phyloP scores from a whole-genome alignment of 345 rosid species.

The Gossypium ekmanianum region DNA sequence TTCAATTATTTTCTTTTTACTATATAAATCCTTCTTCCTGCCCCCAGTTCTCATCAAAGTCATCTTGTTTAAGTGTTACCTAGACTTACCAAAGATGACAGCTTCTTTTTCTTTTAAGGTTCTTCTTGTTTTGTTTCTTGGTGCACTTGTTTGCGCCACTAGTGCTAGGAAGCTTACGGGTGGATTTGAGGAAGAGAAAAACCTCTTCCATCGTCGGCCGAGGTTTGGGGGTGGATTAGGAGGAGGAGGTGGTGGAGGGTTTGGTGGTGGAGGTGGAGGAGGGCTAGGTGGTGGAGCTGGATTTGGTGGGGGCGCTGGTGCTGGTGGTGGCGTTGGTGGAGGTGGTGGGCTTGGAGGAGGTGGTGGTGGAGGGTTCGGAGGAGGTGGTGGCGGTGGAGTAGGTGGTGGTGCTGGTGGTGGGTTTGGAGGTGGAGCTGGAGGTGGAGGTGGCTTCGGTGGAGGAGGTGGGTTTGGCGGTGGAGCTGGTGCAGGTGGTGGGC shows the following conservation, averaged over 20 bases:
- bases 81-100: conserved; percentile 2
- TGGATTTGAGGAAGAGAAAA: conserved; percentile 39
- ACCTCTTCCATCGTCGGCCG: conserved; percentile 22
- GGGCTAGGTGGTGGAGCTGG: conserved; percentile 23
- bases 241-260: conserved; percentile 33
- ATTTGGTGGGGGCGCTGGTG: conserved; percentile 33
- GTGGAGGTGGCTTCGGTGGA: conserved; percentile 27
- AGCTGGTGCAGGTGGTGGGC: conserved; percentile 29
- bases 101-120: conserved; percentile 26
- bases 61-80: not conserved
- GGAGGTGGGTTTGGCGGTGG: conserved; percentile 36
- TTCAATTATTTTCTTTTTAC: not conserved
- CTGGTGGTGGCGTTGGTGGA: conserved; percentile 31
- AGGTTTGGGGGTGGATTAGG: conserved; percentile 31
- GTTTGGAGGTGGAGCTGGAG: conserved; percentile 22
- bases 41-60: conserved; percentile 20
- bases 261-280: conserved; percentile 34
- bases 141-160: conserved; percentile 30
- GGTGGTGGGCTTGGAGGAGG: conserved; percentile 27
- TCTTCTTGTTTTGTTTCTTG: conserved; percentile 35
- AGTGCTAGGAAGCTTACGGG: conserved; percentile 36
- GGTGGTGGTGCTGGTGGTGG: conserved; percentile 16
- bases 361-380: conserved; percentile 32
- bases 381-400: conserved; percentile 27
- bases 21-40: conserved; percentile 20